Evolutionary conservation across 257 asterid species (phyloP).

Genomic region (Catharanthus roseus): DNA sequence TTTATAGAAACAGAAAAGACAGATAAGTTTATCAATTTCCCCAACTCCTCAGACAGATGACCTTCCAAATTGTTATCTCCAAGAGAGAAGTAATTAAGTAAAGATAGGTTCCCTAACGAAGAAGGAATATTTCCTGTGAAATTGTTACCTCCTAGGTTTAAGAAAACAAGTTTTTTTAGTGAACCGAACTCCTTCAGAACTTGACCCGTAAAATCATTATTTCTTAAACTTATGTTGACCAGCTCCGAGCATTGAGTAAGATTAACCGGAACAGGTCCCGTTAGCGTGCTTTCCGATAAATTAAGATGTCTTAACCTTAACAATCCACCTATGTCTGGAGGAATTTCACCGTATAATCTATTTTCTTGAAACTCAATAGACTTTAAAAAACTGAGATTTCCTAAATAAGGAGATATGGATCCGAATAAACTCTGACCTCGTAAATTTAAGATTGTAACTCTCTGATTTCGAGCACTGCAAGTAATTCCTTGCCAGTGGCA

Average conservation of each 20-base stretch:
- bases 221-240: not conserved
- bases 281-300: conserved; percentile 23
- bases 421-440: conserved; percentile 22
- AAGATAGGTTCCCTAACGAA: conserved; percentile 31
- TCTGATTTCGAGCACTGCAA: conserved; percentile 14
- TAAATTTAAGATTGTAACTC: conserved; percentile 22
- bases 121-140: conserved; percentile 30
- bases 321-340: conserved; percentile 27
- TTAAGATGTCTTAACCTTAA: conserved; percentile 10
- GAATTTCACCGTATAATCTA: conserved; percentile 26
- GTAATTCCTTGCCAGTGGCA: conserved; percentile 25
- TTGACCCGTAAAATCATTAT: conserved; percentile 14
- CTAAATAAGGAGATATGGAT: conserved; percentile 29
- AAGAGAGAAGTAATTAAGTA: conserved; percentile 3
- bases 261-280: conserved; percentile 27
- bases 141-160: conserved; percentile 17
- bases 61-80: conserved; percentile 25
- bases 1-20: conserved; percentile 13
- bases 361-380: conserved; percentile 18
- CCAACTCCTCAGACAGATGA: conserved; percentile 28
- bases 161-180: conserved; percentile 14
- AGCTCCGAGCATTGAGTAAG: conserved; percentile 9
- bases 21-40: conserved; percentile 19
- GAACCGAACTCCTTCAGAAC: conserved; percentile 18
- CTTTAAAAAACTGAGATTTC: conserved; percentile 34